Evolutionary conservation across 2,329 filamentous ascomycete genomes (phyloP).

Genomic region (Helminthosporium solani): DNA sequence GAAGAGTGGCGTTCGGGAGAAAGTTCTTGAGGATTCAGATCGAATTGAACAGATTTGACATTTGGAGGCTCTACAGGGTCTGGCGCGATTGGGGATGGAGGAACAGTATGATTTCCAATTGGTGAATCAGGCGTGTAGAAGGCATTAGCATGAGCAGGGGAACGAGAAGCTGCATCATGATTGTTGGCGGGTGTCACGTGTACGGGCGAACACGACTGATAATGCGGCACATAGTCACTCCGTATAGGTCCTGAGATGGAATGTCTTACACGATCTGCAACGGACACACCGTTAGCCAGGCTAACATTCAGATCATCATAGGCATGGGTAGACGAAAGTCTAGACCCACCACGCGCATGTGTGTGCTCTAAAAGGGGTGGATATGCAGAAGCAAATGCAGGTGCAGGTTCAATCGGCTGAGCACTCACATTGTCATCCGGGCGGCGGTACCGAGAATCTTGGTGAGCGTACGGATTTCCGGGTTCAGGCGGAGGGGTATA

Average conservation of each 20-base stretch:
- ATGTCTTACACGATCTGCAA: slow-evolving; percentile 28
- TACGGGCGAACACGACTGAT: not conserved
- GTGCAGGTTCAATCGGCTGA: slow-evolving; percentile 19
- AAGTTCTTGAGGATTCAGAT: slow-evolving; percentile 31
- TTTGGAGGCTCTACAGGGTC: slow-evolving; percentile 14
- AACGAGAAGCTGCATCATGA: not conserved
- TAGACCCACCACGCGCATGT: slow-evolving; percentile 38
- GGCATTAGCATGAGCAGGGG: not conserved
- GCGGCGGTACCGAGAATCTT: slow-evolving; percentile 38
- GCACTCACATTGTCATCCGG: slow-evolving; percentile 55
- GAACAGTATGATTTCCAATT: slow-evolving; percentile 24
- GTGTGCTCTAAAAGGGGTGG: slow-evolving; percentile 30
- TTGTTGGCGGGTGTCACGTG: not conserved
- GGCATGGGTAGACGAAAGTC: slow-evolving; percentile 26
- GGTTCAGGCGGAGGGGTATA: slow-evolving; percentile 36
- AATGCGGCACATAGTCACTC: not conserved
- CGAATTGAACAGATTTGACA: slow-evolving; percentile 43
- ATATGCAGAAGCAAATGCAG: not conserved
- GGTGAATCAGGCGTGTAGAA: not conserved
- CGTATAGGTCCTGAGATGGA: not conserved
- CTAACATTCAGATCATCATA: slow-evolving; percentile 3
- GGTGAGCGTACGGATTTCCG: slow-evolving; percentile 21
- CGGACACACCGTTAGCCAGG: slow-evolving; percentile 14
- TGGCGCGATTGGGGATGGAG: slow-evolving; percentile 14
- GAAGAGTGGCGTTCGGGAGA: slow-evolving; percentile 18